Percentiles rank a stretch among this genome's conserved stretches.
Evolutionary conservation across 2,329 filamentous ascomycete genomes (phyloP).

Genomic region (Xylariaceae sp.): DNA sequence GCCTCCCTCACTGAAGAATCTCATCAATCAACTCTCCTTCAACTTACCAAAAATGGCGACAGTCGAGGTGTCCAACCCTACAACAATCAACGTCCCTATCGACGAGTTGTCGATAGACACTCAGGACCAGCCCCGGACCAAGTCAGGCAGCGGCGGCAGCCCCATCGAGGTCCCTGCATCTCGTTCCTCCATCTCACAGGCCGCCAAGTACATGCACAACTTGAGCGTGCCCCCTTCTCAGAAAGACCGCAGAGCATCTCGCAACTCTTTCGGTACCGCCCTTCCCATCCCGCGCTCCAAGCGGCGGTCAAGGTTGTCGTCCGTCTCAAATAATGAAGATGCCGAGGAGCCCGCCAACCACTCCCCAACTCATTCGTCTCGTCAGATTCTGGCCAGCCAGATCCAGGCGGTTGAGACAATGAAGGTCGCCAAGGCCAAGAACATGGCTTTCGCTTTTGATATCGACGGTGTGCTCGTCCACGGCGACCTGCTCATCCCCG

Average conservation of each 20-base stretch:
- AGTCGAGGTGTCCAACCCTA: constrained; percentile 48
- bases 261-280: constrained; percentile 70
- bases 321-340: constrained; percentile 43
- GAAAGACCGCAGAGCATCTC: constrained; percentile 61
- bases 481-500: constrained; percentile 63
- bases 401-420: constrained; percentile 61
- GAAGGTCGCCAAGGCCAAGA: constrained; percentile 65
- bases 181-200: constrained; percentile 63
- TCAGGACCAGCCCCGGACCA: constrained; percentile 29
- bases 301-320: constrained; percentile 62
- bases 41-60: constrained; percentile 47
- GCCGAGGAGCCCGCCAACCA: constrained; percentile 42
- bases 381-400: constrained; percentile 64
- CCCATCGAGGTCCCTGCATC: constrained; percentile 66
- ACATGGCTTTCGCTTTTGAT: constrained; percentile 79
- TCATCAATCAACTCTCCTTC: neutral
- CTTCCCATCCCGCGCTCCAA: constrained; percentile 69
- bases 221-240: constrained; percentile 63
- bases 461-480: constrained; percentile 73
- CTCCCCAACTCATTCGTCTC: constrained; percentile 56
- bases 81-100: constrained; percentile 13
- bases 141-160: constrained; percentile 40
- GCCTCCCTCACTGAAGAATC: neutral
- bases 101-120: constrained; percentile 12
- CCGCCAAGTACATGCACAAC: constrained; percentile 65